These are phyloP conservation scores for Sonneratia caseolaris DNA, from an alignment of 345 rosid genomes.

Conservation along the genomic window DNA sequence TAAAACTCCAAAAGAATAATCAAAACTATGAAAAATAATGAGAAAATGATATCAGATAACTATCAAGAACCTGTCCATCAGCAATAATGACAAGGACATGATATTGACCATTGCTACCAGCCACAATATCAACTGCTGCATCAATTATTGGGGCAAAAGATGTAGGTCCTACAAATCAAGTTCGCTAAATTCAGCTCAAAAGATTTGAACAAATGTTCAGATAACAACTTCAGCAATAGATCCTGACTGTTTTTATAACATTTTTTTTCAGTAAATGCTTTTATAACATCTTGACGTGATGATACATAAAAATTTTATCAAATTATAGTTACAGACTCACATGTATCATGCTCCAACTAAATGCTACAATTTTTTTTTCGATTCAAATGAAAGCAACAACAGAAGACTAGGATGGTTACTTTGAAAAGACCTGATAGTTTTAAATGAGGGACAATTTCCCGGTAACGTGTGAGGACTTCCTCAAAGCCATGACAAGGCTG, in stretches of 20 bases:
- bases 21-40: not conserved
- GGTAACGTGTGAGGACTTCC: conserved; percentile 61
- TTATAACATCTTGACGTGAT: no score
- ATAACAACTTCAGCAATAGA: not conserved
- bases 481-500: conserved; percentile 67
- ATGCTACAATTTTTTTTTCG: not conserved
- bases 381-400: not conserved
- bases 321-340: not conserved
- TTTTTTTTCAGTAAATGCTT: not conserved
- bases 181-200: not conserved
- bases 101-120: conserved; percentile 57
- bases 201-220: not conserved
- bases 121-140: conserved; percentile 81
- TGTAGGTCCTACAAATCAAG: conserved; percentile 59
- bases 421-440: conserved; percentile 57
- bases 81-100: conserved; percentile 91
- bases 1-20: conserved; percentile 1
- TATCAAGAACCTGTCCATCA: conserved; percentile 67
- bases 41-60: conserved; percentile 1
- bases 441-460: conserved; percentile 64
- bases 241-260: not conserved
- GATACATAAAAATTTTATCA: no score
- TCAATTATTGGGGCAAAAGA: conserved; percentile 87
- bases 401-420: conserved; percentile 6
- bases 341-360: not conserved